These are phyloP conservation scores for Aureobasidium sp. DNA, from an alignment of 2,329 filamentous ascomycete genomes.

Conservation along the genomic window DNA sequence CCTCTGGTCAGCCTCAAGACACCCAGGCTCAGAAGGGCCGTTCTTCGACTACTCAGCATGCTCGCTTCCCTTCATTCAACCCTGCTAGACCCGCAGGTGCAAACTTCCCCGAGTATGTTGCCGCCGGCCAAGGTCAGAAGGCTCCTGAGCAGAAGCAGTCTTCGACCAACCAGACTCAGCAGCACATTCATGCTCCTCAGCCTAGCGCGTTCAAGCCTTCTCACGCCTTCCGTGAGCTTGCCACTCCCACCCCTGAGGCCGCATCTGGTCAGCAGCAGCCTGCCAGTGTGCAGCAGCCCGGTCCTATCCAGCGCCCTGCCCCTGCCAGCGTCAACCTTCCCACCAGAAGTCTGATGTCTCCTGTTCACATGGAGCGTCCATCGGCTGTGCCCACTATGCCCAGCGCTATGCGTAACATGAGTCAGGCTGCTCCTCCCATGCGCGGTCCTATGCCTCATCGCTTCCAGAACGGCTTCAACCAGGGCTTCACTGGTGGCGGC, in stretches of 20 bases:
- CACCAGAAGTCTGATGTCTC: neutral
- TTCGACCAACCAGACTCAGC: neutral
- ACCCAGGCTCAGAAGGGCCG: neutral
- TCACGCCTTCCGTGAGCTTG: neutral
- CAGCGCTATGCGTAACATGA: neutral
- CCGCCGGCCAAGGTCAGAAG: neutral
- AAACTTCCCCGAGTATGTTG: neutral
- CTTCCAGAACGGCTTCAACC: neutral
- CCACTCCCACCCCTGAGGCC: neutral
- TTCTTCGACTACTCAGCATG: neutral
- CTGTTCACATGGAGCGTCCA: neutral
- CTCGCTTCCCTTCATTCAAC: neutral
- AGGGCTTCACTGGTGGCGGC: neutral
- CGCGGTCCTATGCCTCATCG: neutral
- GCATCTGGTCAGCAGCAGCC: neutral
- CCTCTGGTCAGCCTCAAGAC: neutral
- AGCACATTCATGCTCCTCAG: neutral
- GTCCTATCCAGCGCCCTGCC: neutral
- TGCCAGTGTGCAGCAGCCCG: neutral
- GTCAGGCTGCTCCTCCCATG: neutral
- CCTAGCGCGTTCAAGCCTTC: neutral
- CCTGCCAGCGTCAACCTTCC: neutral
- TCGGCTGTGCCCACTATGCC: neutral
- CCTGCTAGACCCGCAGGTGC: neutral
- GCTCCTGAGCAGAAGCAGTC: neutral